A percentile compares a stretch with the other conserved stretches of the same genome.
phyloP scores from a whole-genome alignment of 495 filamentous ascomycete genomes.

The Alectoria sarmentosa region DNA sequence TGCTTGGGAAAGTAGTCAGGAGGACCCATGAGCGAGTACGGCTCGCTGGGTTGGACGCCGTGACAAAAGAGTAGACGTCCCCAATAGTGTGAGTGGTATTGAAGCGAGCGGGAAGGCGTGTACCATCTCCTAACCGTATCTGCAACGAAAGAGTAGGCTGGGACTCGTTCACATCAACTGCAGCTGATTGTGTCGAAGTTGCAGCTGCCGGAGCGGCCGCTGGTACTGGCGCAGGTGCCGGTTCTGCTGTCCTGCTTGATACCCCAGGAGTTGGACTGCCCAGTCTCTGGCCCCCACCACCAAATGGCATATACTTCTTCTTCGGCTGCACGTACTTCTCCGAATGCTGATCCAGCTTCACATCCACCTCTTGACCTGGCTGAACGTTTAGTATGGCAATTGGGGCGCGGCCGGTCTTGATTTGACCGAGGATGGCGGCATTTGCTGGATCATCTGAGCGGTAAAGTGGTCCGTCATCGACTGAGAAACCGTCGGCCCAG shows the following conservation, averaged over 20 bases:
- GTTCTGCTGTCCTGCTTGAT: conserved; percentile 33
- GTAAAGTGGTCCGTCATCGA: conserved; percentile 89
- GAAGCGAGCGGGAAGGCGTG: conserved; percentile 77
- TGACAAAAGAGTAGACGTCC: conserved; percentile 83
- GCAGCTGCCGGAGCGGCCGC: conserved; percentile 30
- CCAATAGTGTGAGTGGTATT: conserved; percentile 87
- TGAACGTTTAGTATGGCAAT: conserved; percentile 83
- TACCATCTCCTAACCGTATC: conserved; percentile 86
- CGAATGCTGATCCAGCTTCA: conserved; percentile 78
- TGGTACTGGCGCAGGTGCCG: conserved; percentile 34
- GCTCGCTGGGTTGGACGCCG: conserved; percentile 54
- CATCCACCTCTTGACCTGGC: conserved; percentile 79
- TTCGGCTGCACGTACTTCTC: conserved; percentile 78
- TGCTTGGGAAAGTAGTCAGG: conserved; percentile 94
- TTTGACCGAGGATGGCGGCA: conserved; percentile 70
- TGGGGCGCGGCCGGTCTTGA: conserved; percentile 80
- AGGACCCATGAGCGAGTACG: conserved; percentile 63
- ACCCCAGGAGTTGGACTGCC: conserved; percentile 80
- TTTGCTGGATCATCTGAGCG: conserved; percentile 86
- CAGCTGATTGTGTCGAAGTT: conserved; percentile 28
- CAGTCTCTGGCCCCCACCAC: conserved; percentile 75
- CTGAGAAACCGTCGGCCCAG: conserved; percentile 90
- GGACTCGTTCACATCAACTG: conserved; percentile 60
- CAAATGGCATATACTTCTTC: conserved; percentile 81
- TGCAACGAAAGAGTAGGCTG: conserved; percentile 74